These are phyloP conservation scores for Zasmidium cellare DNA, from an alignment of 2,329 filamentous ascomycete genomes.

Conservation along the genomic window DNA sequence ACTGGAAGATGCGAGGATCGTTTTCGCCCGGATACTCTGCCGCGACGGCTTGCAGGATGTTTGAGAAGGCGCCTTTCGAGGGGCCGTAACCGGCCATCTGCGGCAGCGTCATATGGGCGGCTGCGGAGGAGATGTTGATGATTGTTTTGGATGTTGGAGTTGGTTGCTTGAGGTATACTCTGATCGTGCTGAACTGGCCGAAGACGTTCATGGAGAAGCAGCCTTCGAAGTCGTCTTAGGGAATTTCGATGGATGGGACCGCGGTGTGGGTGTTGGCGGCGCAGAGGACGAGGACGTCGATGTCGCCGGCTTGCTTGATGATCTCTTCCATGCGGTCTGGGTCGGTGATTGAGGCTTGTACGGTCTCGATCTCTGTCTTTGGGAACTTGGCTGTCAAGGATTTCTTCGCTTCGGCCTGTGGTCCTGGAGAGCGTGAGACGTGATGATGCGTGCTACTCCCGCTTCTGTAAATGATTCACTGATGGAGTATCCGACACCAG, in stretches of 20 bases:
- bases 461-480: constrained; percentile 25
- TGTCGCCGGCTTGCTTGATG: constrained; percentile 33
- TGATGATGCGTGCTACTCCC: constrained; percentile 22
- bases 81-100: constrained; percentile 12
- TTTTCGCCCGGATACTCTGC: neutral
- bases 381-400: constrained; percentile 37
- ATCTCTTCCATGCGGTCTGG: constrained; percentile 29
- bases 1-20: constrained; percentile 8
- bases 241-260: constrained; percentile 30
- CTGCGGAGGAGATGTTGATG: constrained; percentile 39
- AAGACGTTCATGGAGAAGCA: constrained; percentile 37
- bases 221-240: constrained; percentile 36
- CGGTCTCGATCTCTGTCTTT: constrained; percentile 35
- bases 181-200: constrained; percentile 35
- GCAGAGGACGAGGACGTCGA: constrained; percentile 45
- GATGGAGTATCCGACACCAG: constrained; percentile 27
- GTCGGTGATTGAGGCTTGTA: constrained; percentile 30
- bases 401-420: constrained; percentile 40
- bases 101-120: constrained; percentile 33
- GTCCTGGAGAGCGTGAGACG: constrained; percentile 29
- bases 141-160: constrained; percentile 24
- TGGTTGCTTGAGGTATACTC: constrained; percentile 38
- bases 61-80: constrained; percentile 15
- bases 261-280: constrained; percentile 36
- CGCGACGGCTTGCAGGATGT: constrained; percentile 9